A percentile compares a stretch with the other conserved stretches of the same genome.
These are phyloP conservation scores for Lunularia cruciata DNA, from an alignment of 225 moss, liverwort and hornwort genomes.

Conservation along the genomic window DNA sequence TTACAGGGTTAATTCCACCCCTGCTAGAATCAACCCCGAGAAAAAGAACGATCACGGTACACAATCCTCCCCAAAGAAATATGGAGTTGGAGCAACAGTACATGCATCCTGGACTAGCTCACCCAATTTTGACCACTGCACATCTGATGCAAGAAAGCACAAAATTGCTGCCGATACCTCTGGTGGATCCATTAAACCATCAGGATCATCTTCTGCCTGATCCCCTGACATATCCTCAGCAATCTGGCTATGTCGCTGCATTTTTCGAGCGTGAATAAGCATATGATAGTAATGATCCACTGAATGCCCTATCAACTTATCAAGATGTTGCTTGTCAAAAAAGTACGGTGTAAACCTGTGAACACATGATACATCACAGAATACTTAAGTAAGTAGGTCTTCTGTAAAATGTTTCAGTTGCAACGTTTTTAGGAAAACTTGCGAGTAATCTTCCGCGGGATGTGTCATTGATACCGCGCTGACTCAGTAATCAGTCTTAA, in stretches of 20 bases:
- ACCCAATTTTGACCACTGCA: too few relatives aligned
- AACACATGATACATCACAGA: too few relatives aligned
- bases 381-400: too few relatives aligned
- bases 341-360: conserved; percentile 85
- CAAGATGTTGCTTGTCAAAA: conserved; percentile 91
- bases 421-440: too few relatives aligned
- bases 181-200: conserved; percentile 83
- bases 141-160: too few relatives aligned
- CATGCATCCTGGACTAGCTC: background rate
- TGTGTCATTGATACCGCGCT: too few relatives aligned
- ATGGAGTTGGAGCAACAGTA: background rate
- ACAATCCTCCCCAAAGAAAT: background rate
- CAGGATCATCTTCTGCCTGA: conserved; percentile 68
- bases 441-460: too few relatives aligned
- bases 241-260: conserved; percentile 84
- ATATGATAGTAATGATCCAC: conserved; percentile 96
- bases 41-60: too few relatives aligned
- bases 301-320: conserved; percentile 86
- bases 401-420: too few relatives aligned
- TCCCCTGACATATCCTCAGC: conserved; percentile 73
- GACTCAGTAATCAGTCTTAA: too few relatives aligned
- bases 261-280: conserved; percentile 78
- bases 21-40: background rate
- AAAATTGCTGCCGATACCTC: too few relatives aligned
- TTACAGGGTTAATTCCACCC: background rate